These are phyloP conservation scores for Vararia minispora DNA, from an alignment of 768 basidiomycete genomes.

Conservation along the genomic window DNA sequence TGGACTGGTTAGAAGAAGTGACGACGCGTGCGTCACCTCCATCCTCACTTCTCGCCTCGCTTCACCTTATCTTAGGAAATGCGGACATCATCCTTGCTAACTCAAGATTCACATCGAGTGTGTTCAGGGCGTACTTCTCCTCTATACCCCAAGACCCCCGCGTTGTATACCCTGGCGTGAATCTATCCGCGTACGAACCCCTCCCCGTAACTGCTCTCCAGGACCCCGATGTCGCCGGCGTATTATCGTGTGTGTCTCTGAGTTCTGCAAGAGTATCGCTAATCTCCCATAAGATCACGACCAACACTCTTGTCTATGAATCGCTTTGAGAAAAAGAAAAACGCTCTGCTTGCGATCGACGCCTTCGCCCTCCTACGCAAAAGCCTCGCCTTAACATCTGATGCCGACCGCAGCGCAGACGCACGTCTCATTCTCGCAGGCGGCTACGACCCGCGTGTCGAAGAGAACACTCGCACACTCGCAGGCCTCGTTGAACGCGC, in stretches of 20 bases:
- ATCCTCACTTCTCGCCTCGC: background rate
- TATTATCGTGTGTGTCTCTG: conserved; percentile 46
- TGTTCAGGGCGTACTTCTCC: conserved; percentile 68
- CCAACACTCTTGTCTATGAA: conserved; percentile 85
- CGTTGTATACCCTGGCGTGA: conserved; percentile 96
- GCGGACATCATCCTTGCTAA: conserved; percentile 89
- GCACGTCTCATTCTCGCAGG: conserved; percentile 31
- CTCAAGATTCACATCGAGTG: conserved; percentile 77
- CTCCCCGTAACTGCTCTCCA: conserved; percentile 24
- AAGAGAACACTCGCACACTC: conserved; percentile 74
- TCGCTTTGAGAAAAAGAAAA: conserved; percentile 95
- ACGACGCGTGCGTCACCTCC: conserved; percentile 60
- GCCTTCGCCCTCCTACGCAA: conserved; percentile 54
- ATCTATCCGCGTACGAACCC: conserved; percentile 57
- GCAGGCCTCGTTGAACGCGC: conserved; percentile 47
- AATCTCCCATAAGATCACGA: conserved; percentile 28
- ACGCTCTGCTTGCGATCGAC: conserved; percentile 67
- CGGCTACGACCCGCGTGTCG: conserved; percentile 81
- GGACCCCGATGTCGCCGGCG: conserved; percentile 40
- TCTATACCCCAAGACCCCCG: conserved; percentile 49
- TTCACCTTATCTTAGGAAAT: conserved; percentile 41
- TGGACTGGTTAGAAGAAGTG: conserved; percentile 83
- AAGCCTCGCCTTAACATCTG: conserved; percentile 52
- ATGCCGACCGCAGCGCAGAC: conserved; percentile 27
- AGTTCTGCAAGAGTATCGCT: too few relatives aligned